Percentiles rank a stretch among this genome's conserved stretches.
phyloP scores from a whole-genome alignment of 495 filamentous ascomycete species.

The Chaetomium cochliodes region DNA sequence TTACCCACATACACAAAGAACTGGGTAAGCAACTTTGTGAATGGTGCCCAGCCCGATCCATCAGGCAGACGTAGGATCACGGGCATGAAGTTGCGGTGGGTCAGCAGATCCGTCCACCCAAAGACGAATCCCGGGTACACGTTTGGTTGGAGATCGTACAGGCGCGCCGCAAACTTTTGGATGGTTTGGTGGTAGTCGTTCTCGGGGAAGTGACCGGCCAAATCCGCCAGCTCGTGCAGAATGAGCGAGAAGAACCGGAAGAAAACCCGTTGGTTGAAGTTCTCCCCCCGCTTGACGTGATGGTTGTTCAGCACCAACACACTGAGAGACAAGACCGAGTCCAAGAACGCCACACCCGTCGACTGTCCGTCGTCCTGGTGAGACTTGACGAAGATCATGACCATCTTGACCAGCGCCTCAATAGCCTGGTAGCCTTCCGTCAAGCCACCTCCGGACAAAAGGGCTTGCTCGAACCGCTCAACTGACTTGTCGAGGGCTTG shows the following conservation, averaged over 20 bases:
- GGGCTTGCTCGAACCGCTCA: conserved; percentile 65
- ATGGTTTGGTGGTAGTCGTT: conserved; percentile 67
- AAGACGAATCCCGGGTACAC: conserved; percentile 79
- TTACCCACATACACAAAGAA: conserved; percentile 74
- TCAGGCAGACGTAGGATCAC: conserved; percentile 67
- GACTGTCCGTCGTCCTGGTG: conserved; percentile 52
- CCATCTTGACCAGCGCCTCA: conserved; percentile 85
- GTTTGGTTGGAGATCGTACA: conserved; percentile 71
- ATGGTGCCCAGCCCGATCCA: conserved; percentile 70
- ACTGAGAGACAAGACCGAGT: conserved; percentile 70
- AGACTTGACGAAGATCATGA: conserved; percentile 69
- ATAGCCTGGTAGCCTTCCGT: conserved; percentile 71
- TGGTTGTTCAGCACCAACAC: conserved; percentile 82
- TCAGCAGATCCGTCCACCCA: conserved; percentile 76
- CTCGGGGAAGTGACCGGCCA: conserved; percentile 41
- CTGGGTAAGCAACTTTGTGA: conserved; percentile 71
- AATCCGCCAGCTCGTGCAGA: conserved; percentile 58
- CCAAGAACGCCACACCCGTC: conserved; percentile 64
- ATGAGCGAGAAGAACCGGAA: conserved; percentile 86
- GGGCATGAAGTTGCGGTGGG: conserved; percentile 86
- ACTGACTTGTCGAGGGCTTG: conserved; percentile 78
- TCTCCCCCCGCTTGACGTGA: conserved; percentile 74
- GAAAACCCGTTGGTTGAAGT: conserved; percentile 85
- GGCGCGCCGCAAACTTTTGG: conserved; percentile 68
- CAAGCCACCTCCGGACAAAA: conserved; percentile 58